Percentiles rank a stretch among this genome's conserved stretches.
Evolutionary conservation across 2,329 filamentous ascomycete species (phyloP).

Genomic region (Zelopaecilomyces penicillatus): DNA sequence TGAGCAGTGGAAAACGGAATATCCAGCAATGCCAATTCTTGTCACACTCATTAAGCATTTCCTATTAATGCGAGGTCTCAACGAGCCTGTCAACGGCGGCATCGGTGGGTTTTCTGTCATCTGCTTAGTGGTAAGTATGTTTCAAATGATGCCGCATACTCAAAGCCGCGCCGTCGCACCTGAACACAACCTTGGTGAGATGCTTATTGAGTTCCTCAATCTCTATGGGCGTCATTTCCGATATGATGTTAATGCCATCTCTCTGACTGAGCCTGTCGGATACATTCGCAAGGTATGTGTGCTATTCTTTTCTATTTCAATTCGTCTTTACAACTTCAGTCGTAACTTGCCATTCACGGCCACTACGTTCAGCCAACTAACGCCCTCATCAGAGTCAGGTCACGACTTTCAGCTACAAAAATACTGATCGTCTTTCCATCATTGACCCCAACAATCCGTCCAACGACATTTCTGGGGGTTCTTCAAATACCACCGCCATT

Average conservation of each 20-base stretch:
- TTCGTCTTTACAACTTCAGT: background rate
- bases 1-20: constrained; percentile 65
- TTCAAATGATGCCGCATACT: constrained; percentile 69
- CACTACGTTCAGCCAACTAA: background rate
- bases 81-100: constrained; percentile 85
- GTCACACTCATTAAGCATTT: constrained; percentile 91
- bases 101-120: constrained; percentile 92
- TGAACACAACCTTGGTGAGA: constrained; percentile 64
- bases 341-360: background rate
- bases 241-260: constrained; percentile 60
- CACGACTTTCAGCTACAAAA: constrained; percentile 44
- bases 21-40: constrained; percentile 76
- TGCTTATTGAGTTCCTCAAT: constrained; percentile 81
- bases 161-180: constrained; percentile 51
- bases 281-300: constrained; percentile 68
- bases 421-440: constrained; percentile 66
- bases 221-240: constrained; percentile 82
- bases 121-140: constrained; percentile 82
- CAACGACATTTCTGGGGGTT: constrained; percentile 89
- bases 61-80: constrained; percentile 77
- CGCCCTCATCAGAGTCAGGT: constrained; percentile 31
- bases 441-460: constrained; percentile 78
- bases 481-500: constrained; percentile 60
- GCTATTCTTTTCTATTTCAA: background rate
- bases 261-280: constrained; percentile 58